phyloP scores from a whole-genome alignment of 2,329 filamentous ascomycete species.

The Aspergillus floridensis region DNA sequence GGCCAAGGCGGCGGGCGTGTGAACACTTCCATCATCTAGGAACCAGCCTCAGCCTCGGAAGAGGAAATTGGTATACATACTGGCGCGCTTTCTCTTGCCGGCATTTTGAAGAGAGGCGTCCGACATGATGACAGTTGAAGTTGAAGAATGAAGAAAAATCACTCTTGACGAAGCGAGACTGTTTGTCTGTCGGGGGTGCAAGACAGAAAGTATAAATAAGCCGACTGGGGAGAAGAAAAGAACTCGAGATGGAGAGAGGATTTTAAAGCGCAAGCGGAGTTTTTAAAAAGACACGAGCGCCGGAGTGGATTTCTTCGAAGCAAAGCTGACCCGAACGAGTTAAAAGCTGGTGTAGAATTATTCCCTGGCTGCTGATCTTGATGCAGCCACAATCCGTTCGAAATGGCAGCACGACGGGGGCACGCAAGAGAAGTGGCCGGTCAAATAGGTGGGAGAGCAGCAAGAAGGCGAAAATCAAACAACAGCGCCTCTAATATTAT shows the following conservation, averaged over 20 bases:
- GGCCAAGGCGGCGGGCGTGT: background rate
- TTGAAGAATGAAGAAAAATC: background rate
- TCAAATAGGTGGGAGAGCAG: background rate
- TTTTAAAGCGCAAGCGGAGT: no score
- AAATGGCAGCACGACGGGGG: background rate
- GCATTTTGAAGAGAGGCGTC: constrained; percentile 28
- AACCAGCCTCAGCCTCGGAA: background rate
- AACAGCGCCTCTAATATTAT: no score
- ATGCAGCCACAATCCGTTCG: background rate
- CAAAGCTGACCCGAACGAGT: background rate
- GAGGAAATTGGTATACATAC: constrained; percentile 28
- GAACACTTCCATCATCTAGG: background rate
- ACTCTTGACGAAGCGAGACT: background rate
- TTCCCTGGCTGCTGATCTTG: background rate
- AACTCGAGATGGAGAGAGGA: background rate
- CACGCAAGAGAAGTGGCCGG: background rate
- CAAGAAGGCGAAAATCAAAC: background rate
- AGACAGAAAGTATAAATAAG: background rate
- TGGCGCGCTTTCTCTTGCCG: constrained; percentile 41
- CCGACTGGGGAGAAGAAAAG: background rate
- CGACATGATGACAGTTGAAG: constrained; percentile 29
- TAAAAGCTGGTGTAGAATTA: background rate
- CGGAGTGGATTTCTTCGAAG: background rate
- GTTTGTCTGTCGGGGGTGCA: background rate
- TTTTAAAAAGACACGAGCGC: background rate